These are phyloP conservation scores for Gigaspora rosea DNA, from an alignment of 192 early-diverging fungal species.

Conservation along the genomic window DNA sequence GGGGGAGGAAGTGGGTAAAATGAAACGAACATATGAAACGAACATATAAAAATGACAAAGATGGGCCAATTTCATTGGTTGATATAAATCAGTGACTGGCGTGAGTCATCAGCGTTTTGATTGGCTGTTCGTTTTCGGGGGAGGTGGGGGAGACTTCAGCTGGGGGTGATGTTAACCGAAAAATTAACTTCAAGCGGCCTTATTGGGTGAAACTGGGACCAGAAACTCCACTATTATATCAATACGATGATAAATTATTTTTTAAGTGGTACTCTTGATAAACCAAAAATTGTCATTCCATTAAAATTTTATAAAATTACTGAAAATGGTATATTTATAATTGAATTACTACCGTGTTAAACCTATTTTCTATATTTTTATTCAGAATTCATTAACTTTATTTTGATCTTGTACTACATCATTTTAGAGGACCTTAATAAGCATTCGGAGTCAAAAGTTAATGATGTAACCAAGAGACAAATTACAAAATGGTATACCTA, in stretches of 20 bases:
- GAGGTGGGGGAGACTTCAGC: too few relatives aligned
- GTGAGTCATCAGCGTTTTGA: too few relatives aligned
- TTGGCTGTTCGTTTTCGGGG: too few relatives aligned
- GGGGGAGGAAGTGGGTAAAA: too few relatives aligned
- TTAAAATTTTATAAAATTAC: conserved; percentile 10
- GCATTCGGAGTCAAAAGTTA: not conserved
- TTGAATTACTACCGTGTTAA: not conserved
- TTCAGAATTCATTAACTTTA: not conserved
- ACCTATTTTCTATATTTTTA: not conserved
- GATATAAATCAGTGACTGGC: too few relatives aligned
- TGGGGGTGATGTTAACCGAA: too few relatives aligned
- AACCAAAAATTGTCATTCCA: conserved; percentile 14
- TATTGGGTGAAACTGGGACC: conserved; percentile 18
- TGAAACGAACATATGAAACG: too few relatives aligned
- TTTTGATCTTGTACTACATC: not conserved
- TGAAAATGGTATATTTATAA: not conserved
- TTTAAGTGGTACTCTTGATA: conserved; percentile 13
- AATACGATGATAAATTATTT: conserved; percentile 26
- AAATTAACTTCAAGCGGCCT: too few relatives aligned
- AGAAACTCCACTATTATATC: conserved; percentile 14
- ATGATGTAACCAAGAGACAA: conserved; percentile 22
- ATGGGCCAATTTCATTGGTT: too few relatives aligned
- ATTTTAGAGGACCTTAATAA: conserved; percentile 5
- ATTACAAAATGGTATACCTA: conserved; percentile 8
- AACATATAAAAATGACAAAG: too few relatives aligned